These are phyloP conservation scores for Chlorella sp. DNA, from an alignment of 139 green algal species.

Conservation along the genomic window DNA sequence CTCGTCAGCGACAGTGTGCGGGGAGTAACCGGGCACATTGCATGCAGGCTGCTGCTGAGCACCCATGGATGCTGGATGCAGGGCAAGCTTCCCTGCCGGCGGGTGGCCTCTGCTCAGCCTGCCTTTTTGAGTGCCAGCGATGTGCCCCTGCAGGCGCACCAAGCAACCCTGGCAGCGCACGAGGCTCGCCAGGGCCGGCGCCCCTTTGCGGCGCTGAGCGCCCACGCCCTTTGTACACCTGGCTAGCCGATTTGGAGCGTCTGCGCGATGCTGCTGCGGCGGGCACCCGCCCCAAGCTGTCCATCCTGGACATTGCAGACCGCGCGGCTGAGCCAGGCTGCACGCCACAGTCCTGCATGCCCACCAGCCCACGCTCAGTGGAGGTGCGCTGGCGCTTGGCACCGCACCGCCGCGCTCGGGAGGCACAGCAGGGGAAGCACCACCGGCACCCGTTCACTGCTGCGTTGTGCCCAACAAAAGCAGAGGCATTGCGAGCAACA, in stretches of 20 bases:
- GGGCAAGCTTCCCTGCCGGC: no score
- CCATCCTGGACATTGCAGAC: slow-evolving; percentile 76
- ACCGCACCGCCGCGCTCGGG: no score
- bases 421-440: no score
- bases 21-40: no score
- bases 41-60: no score
- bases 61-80: no score
- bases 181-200: neutral
- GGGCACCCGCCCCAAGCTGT: slow-evolving; percentile 40
- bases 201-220: neutral
- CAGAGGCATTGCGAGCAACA: neutral
- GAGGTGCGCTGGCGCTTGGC: slow-evolving; percentile 67
- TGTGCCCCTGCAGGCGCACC: neutral
- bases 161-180: neutral
- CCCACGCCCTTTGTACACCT: slow-evolving; percentile 3
- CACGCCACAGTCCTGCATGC: slow-evolving; percentile 18
- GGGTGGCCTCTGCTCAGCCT: no score
- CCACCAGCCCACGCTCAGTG: slow-evolving; percentile 79
- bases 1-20: no score
- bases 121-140: no score
- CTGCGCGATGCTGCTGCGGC: slow-evolving; percentile 6
- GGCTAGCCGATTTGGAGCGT: slow-evolving; percentile 48
- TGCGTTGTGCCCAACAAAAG: neutral
- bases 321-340: slow-evolving; percentile 39
- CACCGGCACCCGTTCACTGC: neutral